Evolutionary conservation across 306 rosid species (phyloP).

Genomic region (Prunus kanzakura): DNA sequence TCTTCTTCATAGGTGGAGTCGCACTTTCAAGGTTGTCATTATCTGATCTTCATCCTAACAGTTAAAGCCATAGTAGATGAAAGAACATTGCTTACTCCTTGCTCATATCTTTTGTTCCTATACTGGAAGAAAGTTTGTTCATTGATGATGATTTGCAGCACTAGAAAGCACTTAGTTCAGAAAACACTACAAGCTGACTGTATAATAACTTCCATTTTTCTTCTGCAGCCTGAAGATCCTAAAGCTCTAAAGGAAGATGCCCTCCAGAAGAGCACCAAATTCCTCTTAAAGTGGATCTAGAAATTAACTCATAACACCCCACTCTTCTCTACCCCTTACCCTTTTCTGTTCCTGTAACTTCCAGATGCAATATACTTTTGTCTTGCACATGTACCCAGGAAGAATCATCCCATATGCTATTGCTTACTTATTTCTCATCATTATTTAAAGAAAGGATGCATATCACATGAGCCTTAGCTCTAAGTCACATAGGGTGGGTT

Average conservation of each 20-base stretch:
- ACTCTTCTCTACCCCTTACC: background rate
- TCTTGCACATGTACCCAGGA: constrained; percentile 6
- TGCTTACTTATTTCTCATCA: constrained; percentile 7
- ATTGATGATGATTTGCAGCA: background rate
- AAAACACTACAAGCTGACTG: background rate
- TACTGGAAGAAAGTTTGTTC: background rate
- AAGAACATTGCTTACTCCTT: background rate
- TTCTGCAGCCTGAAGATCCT: constrained; percentile 43
- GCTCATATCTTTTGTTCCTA: background rate
- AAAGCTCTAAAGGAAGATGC: constrained; percentile 32
- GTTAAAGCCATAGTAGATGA: background rate
- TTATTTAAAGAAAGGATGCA: background rate
- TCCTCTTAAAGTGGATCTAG: constrained; percentile 19
- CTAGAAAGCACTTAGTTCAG: background rate
- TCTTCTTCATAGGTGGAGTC: background rate
- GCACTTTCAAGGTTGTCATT: background rate
- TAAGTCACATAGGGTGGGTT: background rate
- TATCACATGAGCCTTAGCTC: background rate
- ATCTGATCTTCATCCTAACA: background rate
- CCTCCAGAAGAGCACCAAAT: constrained; percentile 11
- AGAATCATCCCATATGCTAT: background rate
- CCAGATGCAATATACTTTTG: constrained; percentile 5
- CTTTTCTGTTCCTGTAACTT: background rate
- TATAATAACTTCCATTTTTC: constrained; percentile 5
- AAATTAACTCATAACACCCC: constrained; percentile 1